A percentile compares a stretch with the other conserved stretches of the same genome.
These are phyloP conservation scores for Alloascoidea hylecoeti DNA, from an alignment of 805 yeast genomes.

Conservation along the genomic window DNA sequence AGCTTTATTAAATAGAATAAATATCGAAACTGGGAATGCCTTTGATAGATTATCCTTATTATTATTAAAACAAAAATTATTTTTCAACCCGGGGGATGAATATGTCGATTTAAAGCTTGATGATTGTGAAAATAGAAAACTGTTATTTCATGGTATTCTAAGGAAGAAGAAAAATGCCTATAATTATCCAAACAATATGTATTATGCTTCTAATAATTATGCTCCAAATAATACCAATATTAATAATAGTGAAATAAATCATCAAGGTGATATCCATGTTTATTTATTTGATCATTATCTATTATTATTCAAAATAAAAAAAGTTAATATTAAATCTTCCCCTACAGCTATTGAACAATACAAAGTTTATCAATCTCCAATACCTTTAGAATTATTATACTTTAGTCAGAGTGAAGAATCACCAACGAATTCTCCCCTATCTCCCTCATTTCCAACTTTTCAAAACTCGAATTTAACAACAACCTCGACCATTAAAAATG, in stretches of 20 bases:
- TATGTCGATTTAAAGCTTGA: constrained; percentile 50
- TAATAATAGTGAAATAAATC: constrained; percentile 53
- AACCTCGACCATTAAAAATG: no score
- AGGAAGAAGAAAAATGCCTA: no score
- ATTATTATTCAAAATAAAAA: constrained; percentile 56
- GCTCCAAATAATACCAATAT: no score
- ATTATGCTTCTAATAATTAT: no score
- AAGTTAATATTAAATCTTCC: no score
- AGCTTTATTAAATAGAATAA: constrained; percentile 50
- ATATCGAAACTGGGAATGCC: constrained; percentile 69
- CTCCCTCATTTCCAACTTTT: constrained; percentile 13
- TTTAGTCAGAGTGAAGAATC: constrained; percentile 58
- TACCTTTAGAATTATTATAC: constrained; percentile 58
- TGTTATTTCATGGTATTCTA: no score
- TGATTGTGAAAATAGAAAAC: no score
- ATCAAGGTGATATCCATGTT: constrained; percentile 52
- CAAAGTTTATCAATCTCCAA: constrained; percentile 77
- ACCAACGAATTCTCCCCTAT: constrained; percentile 24
- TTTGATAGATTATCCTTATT: constrained; percentile 71
- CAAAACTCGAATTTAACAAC: no score
- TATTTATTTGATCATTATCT: constrained; percentile 67
- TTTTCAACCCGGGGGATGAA: constrained; percentile 38
- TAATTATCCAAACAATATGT: no score
- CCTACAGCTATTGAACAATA: constrained; percentile 30
- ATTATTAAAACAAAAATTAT: constrained; percentile 58